Percentiles rank a stretch among this genome's conserved stretches.
Evolutionary conservation across 306 rosid genomes (phyloP).

Genomic region (Sindora glabra): DNA sequence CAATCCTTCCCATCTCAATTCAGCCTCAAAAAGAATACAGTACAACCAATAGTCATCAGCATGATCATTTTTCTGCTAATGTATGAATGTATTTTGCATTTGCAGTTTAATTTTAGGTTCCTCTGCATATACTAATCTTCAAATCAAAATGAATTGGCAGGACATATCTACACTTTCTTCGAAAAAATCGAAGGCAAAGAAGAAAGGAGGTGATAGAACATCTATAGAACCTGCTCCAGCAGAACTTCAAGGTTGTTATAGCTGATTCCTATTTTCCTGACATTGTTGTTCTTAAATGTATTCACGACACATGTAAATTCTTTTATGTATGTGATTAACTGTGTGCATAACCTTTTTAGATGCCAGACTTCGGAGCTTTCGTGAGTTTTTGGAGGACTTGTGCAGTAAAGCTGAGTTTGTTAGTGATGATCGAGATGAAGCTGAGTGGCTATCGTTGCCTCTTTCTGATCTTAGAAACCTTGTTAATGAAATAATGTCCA

Average conservation of each 20-base stretch:
- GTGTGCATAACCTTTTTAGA: slow-evolving; percentile 35
- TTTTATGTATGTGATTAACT: slow-evolving; percentile 8
- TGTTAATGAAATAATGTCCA: slow-evolving; percentile 77
- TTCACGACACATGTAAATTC: not conserved
- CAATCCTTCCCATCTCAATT: slow-evolving; percentile 35
- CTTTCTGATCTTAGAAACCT: slow-evolving; percentile 76
- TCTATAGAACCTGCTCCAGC: slow-evolving; percentile 40
- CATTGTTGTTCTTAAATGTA: not conserved
- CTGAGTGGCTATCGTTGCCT: slow-evolving; percentile 79
- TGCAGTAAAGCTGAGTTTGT: slow-evolving; percentile 68
- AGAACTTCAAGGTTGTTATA: slow-evolving; percentile 68
- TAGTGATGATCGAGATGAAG: slow-evolving; percentile 77
- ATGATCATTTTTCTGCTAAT: slow-evolving; percentile 31
- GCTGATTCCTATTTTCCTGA: not conserved
- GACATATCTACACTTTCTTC: slow-evolving; percentile 49
- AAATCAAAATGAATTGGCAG: slow-evolving; percentile 44
- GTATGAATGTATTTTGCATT: slow-evolving; percentile 34
- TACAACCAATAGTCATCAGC: slow-evolving; percentile 39
- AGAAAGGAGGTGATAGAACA: slow-evolving; percentile 46
- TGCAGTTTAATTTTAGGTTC: slow-evolving; percentile 17
- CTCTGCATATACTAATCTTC: slow-evolving; percentile 26
- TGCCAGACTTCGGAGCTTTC: slow-evolving; percentile 49
- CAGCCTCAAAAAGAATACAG: slow-evolving; percentile 45
- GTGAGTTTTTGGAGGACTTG: slow-evolving; percentile 64
- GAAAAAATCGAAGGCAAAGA: slow-evolving; percentile 71